Conservation (phyloP, 345 rosid genomes). For the Turritis glabra region DNA sequence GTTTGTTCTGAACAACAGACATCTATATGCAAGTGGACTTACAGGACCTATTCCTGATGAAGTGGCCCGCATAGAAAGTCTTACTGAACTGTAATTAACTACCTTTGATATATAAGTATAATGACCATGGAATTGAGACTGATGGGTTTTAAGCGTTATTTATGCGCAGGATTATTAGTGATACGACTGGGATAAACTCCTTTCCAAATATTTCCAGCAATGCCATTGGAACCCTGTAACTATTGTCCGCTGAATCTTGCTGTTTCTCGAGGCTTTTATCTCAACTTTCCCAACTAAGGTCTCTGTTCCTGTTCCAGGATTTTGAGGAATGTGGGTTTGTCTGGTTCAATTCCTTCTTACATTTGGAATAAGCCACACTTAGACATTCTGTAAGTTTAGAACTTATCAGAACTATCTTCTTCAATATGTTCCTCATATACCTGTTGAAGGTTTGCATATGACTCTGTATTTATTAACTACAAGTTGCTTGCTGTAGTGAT, state of each 20-base stretch:
- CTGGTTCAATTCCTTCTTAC: slow-evolving; percentile 37
- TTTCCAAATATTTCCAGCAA: slow-evolving; percentile 46
- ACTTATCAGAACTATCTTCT: neutral
- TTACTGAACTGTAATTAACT: slow-evolving; percentile 41
- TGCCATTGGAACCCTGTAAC: no score
- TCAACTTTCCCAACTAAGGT: no score
- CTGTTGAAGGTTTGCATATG: no score
- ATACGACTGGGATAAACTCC: slow-evolving; percentile 38
- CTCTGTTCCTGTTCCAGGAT: slow-evolving; percentile 1
- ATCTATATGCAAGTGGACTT: slow-evolving; percentile 54
- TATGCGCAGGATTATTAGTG: slow-evolving; percentile 51
- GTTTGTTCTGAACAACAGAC: slow-evolving; percentile 14
- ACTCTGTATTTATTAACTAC: no score
- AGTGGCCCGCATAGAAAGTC: slow-evolving; percentile 37
- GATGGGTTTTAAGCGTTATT: neutral
- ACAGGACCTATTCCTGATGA: slow-evolving; percentile 52
- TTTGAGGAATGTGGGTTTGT: slow-evolving; percentile 34
- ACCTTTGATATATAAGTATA: neutral
- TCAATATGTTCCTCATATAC: neutral
- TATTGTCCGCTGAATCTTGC: no score
- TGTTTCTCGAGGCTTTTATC: no score
- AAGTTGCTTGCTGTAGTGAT: slow-evolving; percentile 25
- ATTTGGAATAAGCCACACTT: neutral
- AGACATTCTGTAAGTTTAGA: slow-evolving; percentile 22
- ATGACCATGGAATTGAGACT: neutral